Conservation (phyloP, 2,329 filamentous ascomycete genomes). For the Helotiales sp. region DNA sequence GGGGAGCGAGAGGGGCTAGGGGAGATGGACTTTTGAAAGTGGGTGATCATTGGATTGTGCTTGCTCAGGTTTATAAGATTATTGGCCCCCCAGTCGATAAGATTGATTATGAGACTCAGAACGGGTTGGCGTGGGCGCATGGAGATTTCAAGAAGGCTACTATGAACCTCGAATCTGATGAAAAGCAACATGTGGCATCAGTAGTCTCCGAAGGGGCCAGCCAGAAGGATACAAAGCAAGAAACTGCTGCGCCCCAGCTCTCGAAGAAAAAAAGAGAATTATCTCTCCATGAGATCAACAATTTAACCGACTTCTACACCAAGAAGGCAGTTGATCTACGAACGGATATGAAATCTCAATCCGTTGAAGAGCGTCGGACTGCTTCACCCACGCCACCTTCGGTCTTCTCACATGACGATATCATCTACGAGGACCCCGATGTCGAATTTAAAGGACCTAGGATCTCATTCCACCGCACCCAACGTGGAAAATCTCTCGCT, state of each 20-base stretch:
- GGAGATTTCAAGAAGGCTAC: background rate
- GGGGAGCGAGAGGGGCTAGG: background rate
- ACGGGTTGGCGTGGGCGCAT: background rate
- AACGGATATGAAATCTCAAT: no score
- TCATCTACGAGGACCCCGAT: background rate
- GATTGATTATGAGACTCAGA: background rate
- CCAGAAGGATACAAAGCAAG: no score
- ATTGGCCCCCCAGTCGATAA: background rate
- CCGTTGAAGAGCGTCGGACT: background rate
- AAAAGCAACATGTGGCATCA: no score
- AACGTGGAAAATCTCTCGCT: background rate
- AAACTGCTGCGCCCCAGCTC: no score
- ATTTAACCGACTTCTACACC: background rate
- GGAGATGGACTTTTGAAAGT: background rate
- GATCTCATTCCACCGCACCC: background rate
- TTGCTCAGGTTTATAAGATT: background rate
- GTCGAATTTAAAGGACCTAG: background rate
- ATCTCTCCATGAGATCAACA: background rate
- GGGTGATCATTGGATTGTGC: background rate
- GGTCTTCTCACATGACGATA: background rate
- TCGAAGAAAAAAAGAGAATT: no score
- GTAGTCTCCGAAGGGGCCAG: no score
- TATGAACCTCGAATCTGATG: background rate
- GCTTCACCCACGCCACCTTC: background rate
- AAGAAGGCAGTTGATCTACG: background rate